A percentile compares a stretch with the other conserved stretches of the same genome.
Evolutionary conservation across 176 grass and related monocot genomes (phyloP).

Genomic region (Thalia dealbata): DNA sequence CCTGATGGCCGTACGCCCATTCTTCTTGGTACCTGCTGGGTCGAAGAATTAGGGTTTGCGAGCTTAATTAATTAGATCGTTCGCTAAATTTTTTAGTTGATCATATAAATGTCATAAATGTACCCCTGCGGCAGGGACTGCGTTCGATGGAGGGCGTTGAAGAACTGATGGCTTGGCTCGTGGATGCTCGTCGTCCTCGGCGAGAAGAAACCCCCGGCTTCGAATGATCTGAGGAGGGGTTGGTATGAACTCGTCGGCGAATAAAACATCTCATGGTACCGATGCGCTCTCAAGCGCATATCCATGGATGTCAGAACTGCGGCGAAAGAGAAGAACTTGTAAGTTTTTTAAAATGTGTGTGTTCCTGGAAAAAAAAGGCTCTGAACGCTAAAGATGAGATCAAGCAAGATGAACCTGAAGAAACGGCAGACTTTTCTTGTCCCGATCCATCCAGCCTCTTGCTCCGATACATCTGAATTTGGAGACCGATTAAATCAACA

Average conservation of each 20-base stretch:
- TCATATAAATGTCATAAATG: too few species aligned
- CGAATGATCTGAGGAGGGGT: slow-evolving; percentile 21
- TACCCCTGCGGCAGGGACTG: slow-evolving; percentile 29
- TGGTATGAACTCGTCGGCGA: slow-evolving; percentile 36
- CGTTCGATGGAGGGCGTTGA: slow-evolving; percentile 31
- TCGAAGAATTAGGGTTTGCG: slow-evolving; percentile 39
- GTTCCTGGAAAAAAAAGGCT: too few species aligned
- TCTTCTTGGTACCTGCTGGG: slow-evolving; percentile 47
- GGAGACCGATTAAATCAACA: not conserved
- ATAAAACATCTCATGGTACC: slow-evolving; percentile 58
- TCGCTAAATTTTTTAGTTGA: too few species aligned
- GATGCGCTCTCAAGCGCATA: slow-evolving; percentile 59
- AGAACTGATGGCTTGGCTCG: slow-evolving; percentile 38
- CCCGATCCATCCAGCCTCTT: slow-evolving; percentile 65
- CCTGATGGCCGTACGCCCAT: slow-evolving; percentile 43
- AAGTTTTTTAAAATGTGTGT: too few species aligned
- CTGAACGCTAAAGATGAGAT: not conserved
- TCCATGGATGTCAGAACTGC: slow-evolving; percentile 60
- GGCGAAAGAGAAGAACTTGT: too few species aligned
- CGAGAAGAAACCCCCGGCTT: slow-evolving; percentile 31
- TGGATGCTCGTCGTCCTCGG: slow-evolving; percentile 20
- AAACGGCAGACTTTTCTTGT: slow-evolving; percentile 41
- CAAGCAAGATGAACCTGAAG: slow-evolving; percentile 36
- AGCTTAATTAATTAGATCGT: too few species aligned
- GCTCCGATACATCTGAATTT: slow-evolving; percentile 78